These are phyloP conservation scores for Nannochloris sp. DNA, from an alignment of 139 green algal species.

Conservation along the genomic window DNA sequence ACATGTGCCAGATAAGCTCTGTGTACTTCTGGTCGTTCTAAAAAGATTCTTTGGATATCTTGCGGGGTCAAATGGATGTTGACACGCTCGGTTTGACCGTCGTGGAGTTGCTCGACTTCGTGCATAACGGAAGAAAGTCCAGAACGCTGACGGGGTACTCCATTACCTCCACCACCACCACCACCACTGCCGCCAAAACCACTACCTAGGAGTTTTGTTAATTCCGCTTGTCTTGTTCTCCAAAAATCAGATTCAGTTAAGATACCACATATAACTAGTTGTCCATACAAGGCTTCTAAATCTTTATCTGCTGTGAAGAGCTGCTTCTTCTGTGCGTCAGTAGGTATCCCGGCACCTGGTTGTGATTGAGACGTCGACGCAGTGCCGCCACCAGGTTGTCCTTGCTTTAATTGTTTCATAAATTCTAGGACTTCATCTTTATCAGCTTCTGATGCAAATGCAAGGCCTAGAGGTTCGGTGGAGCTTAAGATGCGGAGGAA, in stretches of 20 bases:
- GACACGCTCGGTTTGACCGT: constrained; percentile 35
- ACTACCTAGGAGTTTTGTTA: background rate
- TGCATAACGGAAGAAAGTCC: constrained; percentile 38
- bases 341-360: background rate
- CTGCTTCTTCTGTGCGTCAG: background rate
- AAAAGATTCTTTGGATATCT: constrained; percentile 31
- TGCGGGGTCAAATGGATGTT: constrained; percentile 30
- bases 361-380: background rate
- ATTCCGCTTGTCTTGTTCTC: constrained; percentile 6
- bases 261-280: constrained; percentile 36
- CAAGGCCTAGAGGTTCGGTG: constrained; percentile 4
- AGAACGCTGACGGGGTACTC: constrained; percentile 9
- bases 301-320: constrained; percentile 28
- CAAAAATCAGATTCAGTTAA: constrained; percentile 45
- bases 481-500: constrained; percentile 13
- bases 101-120: constrained; percentile 14
- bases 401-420: constrained; percentile 7
- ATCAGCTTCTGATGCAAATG: constrained; percentile 16
- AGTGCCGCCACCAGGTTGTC: background rate
- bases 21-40: constrained; percentile 40
- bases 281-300: constrained; percentile 27
- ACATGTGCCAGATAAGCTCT: constrained; percentile 42
- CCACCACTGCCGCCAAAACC: no score
- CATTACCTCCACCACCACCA: background rate
- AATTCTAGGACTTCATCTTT: constrained; percentile 22